phyloP scores from a whole-genome alignment of 306 rosid genomes.

The Vicia sativa region DNA sequence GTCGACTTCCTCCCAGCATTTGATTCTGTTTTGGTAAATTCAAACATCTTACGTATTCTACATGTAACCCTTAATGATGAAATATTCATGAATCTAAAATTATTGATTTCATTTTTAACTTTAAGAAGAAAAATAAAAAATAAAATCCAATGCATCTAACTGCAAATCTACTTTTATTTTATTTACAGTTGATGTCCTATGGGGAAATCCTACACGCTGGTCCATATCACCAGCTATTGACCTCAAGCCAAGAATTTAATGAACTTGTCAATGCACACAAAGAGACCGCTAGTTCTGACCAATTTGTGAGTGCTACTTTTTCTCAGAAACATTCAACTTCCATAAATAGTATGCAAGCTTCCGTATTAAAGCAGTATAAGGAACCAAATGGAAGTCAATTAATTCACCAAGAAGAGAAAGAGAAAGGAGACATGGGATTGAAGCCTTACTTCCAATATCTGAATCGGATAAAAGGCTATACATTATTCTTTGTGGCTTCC shows the following conservation, averaged over 20 bases:
- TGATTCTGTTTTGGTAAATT: conserved; percentile 60
- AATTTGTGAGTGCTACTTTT: conserved; percentile 8
- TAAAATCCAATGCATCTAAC: background rate
- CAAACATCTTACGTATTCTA: background rate
- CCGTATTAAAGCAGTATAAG: conserved; percentile 8
- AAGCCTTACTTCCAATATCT: conserved; percentile 58
- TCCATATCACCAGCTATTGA: conserved; percentile 30
- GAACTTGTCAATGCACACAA: conserved; percentile 64
- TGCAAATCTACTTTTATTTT: background rate
- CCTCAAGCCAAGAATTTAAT: conserved; percentile 52
- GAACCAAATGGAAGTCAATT: conserved; percentile 40
- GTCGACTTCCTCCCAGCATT: conserved; percentile 86
- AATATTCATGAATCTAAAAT: too few relatives aligned
- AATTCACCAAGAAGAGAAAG: conserved; percentile 32
- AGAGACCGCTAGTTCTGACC: conserved; percentile 44
- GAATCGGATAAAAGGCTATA: conserved; percentile 49
- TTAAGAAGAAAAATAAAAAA: conserved; percentile 14
- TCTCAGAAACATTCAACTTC: background rate
- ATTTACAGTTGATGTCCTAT: conserved; percentile 54
- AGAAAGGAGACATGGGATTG: conserved; percentile 50
- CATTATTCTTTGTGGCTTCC: conserved; percentile 36
- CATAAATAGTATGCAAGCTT: conserved; percentile 24
- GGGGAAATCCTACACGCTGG: conserved; percentile 40
- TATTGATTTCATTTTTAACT: conserved; percentile 9
- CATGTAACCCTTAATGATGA: background rate